Base-by-base conservation (phyloP, 371 early-diverging fungal genomes). In the Lichtheimia ornata region DNA sequence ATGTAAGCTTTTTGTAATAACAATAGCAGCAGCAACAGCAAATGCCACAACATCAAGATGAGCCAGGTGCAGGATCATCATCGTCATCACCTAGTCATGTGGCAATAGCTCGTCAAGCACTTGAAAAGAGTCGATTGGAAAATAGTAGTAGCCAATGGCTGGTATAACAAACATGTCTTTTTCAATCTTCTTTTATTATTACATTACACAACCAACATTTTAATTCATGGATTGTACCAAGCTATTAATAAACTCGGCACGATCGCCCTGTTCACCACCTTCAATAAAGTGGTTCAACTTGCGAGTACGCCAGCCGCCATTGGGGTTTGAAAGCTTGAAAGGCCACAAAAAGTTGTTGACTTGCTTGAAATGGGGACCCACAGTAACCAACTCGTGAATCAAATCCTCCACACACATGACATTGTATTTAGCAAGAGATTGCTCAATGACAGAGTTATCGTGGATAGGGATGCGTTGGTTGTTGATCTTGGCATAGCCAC, bases 271-370 rank as follows among this genome's bases (percentile, higher is more conserved):
- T 75, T 94, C 91, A 73, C 98, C 99, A 71, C 97, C 97, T 82
- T 97, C 94, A 62, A 98, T 89, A 80, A 96, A 99, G 89, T 97
- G 94, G 60, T 84, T 85, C 65, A 91, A 85, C 91, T 99, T 99
- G 89, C 97, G 95, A 58, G 86, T 88, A 65, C 83, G 83, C 93
- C 91, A 99, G 66, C 98, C 98, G 74, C 97, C 98, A 71, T 83
- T 97, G 72, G 99, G 99, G 89, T 93, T 94, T 71, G 93, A 94
- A 63, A 99, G 91, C 87, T 95, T 94, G 93, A 99, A 98, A 74
- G 99, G 97, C 96, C 98, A 98, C 74, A 99, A 83, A 89, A 99
- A 99, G 90, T 93, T 95, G 88, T 93, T 94, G 76, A 94, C 99
- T 73, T 75, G 67, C 74, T 76, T 77, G 66, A 81, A 81, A 91